Base-by-base conservation (phyloP, 352 stramenopile genomes). In the Globisporangium megalacanthum region DNA sequence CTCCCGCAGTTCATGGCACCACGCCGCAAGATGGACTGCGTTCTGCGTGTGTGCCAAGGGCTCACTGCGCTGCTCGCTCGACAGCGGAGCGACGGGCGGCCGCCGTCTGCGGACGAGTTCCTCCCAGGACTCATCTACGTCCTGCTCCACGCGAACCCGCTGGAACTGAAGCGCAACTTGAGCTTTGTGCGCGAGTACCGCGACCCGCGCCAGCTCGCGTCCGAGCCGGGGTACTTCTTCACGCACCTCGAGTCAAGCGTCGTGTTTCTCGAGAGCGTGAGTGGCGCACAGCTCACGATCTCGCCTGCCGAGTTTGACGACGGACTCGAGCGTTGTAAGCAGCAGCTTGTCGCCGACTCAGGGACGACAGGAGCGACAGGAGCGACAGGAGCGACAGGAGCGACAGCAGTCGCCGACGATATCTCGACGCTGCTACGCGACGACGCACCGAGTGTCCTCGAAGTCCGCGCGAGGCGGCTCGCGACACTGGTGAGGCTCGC, bases 191-290 rank as follows among this genome's bases (percentile, higher is more conserved):
- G 95, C 31, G 77, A 88, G 57, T 96, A 93, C 49, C 78, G 84
- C 8, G 76, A 67, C 52, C 78, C 77, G 5, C 69, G 57, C 2
- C 78, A 86, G 31, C 58, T 97, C 10, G 71, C 96, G 20, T 95
- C 88, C 1, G 89, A 97, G 64, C 83, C 85, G 4, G 88, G 91
- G 1, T 98, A 98, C 52, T 96, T 96, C 54, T 93, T 98, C 60
- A 97, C 92, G 8, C 86, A 98, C 55, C 54, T 98, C 14, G 73
- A 90, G 35, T 92, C 81, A 10, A 89, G 77, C 42, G 68, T 95
- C 2, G 79, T 78, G 9, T 95, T 95, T 44, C 48, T 95, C 0
- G 84, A 94, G 41, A 73, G 91, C 29, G 70, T 92, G 19, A 76
- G 92, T 55, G 75, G 76, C 9, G 80, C 80, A 10, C 60, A 75